Evolutionary conservation across 1,284 basidiomycete species (phyloP).

Genomic region (Somion occarium): DNA sequence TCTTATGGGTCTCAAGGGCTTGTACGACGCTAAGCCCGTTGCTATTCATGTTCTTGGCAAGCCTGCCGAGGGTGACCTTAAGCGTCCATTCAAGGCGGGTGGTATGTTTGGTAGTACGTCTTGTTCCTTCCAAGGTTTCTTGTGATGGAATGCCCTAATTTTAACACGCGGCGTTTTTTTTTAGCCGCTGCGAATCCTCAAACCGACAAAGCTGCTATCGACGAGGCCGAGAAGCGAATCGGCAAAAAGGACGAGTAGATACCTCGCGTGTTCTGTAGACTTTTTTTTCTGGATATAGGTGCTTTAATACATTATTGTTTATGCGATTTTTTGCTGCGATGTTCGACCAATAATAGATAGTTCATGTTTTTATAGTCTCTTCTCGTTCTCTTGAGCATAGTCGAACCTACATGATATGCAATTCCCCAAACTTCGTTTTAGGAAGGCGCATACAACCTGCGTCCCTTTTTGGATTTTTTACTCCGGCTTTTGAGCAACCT

Average conservation of each 20-base stretch:
- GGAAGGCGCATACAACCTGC: no score
- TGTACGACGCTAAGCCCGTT: conserved; percentile 83
- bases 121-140: conserved; percentile 3
- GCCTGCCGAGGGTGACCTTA: conserved; percentile 80
- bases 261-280: background rate
- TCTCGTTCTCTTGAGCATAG: no score
- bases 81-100: conserved; percentile 86
- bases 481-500: no score
- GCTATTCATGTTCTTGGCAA: conserved; percentile 76
- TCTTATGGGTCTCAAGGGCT: conserved; percentile 83
- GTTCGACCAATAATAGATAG: no score
- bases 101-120: conserved; percentile 67
- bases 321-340: background rate
- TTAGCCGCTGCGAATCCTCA: conserved; percentile 53
- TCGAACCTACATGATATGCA: no score
- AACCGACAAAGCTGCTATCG: conserved; percentile 82
- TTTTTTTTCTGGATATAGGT: background rate
- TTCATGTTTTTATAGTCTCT: no score
- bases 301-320: background rate
- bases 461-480: no score
- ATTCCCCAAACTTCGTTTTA: no score
- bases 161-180: conserved; percentile 4
- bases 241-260: conserved; percentile 75
- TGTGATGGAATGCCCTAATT: no score
- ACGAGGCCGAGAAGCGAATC: conserved; percentile 82